Conservation (phyloP, 208 protist species). For the Giardia duodenalis region DNA sequence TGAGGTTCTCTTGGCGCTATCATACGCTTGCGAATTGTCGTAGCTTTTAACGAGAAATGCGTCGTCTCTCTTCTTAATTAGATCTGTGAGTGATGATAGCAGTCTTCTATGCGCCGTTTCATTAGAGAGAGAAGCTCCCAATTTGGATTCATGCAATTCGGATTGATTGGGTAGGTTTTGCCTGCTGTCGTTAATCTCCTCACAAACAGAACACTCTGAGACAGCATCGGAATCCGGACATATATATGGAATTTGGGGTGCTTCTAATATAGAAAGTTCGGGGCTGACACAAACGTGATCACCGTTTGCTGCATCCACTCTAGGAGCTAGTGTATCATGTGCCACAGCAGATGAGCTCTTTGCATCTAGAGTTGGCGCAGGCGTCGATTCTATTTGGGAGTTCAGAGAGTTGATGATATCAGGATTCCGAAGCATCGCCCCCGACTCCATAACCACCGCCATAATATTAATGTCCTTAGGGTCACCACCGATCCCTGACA, state of each 20-base stretch:
- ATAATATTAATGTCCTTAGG: too few species aligned
- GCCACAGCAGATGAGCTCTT: too few species aligned
- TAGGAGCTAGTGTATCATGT: too few species aligned
- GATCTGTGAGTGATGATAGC: neutral
- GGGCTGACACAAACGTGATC: neutral
- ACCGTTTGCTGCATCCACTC: too few species aligned
- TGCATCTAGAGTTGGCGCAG: too few species aligned
- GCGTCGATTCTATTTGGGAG: too few species aligned
- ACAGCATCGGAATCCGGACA: neutral
- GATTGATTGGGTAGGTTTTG: neutral
- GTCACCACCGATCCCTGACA: too few species aligned
- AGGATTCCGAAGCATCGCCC: too few species aligned
- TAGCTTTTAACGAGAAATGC: neutral
- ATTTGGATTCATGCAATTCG: neutral
- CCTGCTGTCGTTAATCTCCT: neutral
- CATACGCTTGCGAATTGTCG: neutral
- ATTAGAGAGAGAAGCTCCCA: too few species aligned
- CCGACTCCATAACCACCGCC: too few species aligned
- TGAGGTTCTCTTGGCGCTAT: too few species aligned
- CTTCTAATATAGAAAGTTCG: neutral
- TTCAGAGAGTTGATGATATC: too few species aligned
- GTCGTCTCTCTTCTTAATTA: neutral
- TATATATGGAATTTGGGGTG: neutral
- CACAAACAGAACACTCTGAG: neutral
- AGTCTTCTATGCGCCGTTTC: neutral